Percentiles rank a stretch among this genome's conserved stretches.
These are phyloP conservation scores for Globisporangium cederbergense DNA, from an alignment of 352 stramenopile species.

Conservation along the genomic window DNA sequence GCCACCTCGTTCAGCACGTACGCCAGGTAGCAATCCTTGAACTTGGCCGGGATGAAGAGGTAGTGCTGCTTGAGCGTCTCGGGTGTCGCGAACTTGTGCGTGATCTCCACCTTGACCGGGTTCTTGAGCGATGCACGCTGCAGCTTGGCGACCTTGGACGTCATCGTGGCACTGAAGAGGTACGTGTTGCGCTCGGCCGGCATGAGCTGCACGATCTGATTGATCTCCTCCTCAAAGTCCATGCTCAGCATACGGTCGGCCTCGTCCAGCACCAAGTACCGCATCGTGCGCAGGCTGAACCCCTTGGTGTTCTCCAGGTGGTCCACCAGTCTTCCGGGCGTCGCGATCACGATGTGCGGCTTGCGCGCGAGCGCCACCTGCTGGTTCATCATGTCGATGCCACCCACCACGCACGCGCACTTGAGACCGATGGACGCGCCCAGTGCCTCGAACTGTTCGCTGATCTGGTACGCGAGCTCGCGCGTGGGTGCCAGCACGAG, in stretches of 20 bases:
- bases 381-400: conserved; percentile 97
- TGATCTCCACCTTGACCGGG: conserved; percentile 97
- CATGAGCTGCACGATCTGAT: conserved; percentile 97
- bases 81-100: conserved; percentile 97
- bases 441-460: conserved; percentile 92
- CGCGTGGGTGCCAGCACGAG: conserved; percentile 92
- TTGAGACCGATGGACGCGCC: conserved; percentile 91
- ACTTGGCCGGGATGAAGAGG: conserved; percentile 99
- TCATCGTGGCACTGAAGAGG: conserved; percentile 99
- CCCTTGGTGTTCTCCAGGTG: conserved; percentile 97
- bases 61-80: conserved; percentile 98
- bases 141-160: conserved; percentile 97
- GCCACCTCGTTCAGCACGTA: conserved; percentile 98
- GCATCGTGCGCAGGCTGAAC: conserved; percentile 89
- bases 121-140: conserved; percentile 96
- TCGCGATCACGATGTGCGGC: conserved; percentile 95
- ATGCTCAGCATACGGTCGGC: conserved; percentile 96
- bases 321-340: conserved; percentile 91
- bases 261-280: conserved; percentile 93
- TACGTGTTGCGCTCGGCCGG: conserved; percentile 94
- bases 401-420: conserved; percentile 91
- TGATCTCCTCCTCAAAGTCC: conserved; percentile 99
- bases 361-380: conserved; percentile 96
- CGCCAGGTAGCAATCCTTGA: conserved; percentile 99
- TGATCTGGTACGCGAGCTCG: conserved; percentile 96